A percentile compares a stretch with the other conserved stretches of the same genome.
phyloP scores from a whole-genome alignment of 164 flowering plant genomes.

The Taxillus chinensis region DNA sequence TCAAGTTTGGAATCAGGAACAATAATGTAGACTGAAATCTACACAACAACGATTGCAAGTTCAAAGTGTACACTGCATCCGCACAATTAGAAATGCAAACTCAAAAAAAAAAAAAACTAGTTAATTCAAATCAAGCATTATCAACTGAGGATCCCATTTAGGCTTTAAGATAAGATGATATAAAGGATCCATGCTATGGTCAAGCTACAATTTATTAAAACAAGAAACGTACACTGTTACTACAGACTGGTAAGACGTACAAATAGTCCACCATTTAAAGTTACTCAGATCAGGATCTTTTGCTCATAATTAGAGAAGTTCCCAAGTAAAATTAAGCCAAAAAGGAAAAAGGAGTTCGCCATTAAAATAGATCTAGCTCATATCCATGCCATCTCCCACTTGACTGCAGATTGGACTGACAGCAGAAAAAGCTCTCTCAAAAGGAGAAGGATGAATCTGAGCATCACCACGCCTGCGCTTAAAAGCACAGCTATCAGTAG shows the following conservation, averaged over 20 bases:
- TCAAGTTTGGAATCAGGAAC: not conserved
- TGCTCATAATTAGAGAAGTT: slow-evolving; percentile 10
- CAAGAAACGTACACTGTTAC: slow-evolving; percentile 32
- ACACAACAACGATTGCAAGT: no score
- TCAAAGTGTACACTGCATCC: no score
- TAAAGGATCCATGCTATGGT: slow-evolving; percentile 17
- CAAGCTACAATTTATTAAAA: slow-evolving; percentile 28
- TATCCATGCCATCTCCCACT: slow-evolving; percentile 94
- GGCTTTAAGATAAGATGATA: slow-evolving; percentile 2
- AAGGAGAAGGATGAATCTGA: slow-evolving; percentile 76
- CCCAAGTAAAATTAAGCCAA: slow-evolving; percentile 8
- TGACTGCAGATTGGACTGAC: slow-evolving; percentile 88
- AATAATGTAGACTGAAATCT: no score
- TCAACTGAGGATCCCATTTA: slow-evolving; percentile 1
- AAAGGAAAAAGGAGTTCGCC: slow-evolving; percentile 3
- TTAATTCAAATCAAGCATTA: not conserved
- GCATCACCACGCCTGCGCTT: slow-evolving; percentile 79
- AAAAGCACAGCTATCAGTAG: slow-evolving; percentile 57
- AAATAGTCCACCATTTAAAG: slow-evolving; percentile 18
- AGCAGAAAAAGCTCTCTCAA: slow-evolving; percentile 82
- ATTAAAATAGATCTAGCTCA: slow-evolving; percentile 38
- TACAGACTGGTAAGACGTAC: slow-evolving; percentile 32
- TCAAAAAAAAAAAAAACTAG: no score
- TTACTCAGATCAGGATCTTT: slow-evolving; percentile 19
- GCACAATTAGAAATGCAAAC: no score